These are phyloP conservation scores for Botrytis fabae DNA, from an alignment of 2,329 filamentous ascomycete genomes.

Conservation along the genomic window DNA sequence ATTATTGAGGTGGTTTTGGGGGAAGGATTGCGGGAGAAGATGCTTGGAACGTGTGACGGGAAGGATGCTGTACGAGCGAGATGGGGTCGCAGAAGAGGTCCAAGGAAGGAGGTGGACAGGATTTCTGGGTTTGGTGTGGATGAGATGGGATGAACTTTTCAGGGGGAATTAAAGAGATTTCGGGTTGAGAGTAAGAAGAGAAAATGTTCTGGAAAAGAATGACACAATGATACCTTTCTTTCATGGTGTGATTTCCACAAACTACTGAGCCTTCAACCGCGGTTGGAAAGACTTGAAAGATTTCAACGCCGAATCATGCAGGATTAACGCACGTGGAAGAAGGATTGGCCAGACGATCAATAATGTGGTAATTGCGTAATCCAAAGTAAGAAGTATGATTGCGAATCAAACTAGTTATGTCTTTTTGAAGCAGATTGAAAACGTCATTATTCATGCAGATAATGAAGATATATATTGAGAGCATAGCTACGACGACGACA, in stretches of 20 bases:
- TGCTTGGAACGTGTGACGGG: conserved; percentile 15
- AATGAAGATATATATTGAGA: conserved; percentile 20
- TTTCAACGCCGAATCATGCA: conserved; percentile 8
- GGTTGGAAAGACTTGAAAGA: background rate
- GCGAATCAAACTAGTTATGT: background rate
- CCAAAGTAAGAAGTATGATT: background rate
- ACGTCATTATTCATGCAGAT: conserved; percentile 23
- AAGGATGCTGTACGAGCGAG: conserved; percentile 8
- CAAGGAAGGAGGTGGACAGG: background rate
- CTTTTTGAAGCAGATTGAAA: conserved; percentile 17
- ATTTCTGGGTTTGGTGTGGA: background rate
- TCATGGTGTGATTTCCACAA: background rate
- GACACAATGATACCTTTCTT: background rate
- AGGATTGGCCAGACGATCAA: background rate
- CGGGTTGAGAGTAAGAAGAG: background rate
- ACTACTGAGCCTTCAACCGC: background rate
- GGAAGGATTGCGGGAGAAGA: background rate
- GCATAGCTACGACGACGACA: conserved; percentile 24
- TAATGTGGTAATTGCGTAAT: background rate
- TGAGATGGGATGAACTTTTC: background rate
- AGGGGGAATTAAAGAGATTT: background rate
- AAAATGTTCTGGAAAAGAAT: background rate
- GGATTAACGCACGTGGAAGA: conserved; percentile 14
- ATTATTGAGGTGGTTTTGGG: background rate
- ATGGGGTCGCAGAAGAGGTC: conserved; percentile 19